phyloP scores from a whole-genome alignment of 73 alveolate genomes.

The Uronychia binucleata region DNA sequence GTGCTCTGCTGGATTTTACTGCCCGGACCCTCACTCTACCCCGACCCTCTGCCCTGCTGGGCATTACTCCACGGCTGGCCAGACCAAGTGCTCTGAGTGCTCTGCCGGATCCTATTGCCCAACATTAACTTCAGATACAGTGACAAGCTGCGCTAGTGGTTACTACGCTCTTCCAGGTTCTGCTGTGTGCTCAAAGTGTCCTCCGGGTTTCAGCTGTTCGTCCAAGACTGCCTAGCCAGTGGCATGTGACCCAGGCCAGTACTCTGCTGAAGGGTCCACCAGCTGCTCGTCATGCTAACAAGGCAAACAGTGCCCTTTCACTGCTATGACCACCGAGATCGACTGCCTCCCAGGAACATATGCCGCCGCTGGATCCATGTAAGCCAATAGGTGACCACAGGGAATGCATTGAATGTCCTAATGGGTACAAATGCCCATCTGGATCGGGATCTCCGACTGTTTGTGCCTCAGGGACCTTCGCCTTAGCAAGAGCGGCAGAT shows the following conservation, averaged over 20 bases:
- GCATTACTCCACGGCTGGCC: constrained; percentile 27
- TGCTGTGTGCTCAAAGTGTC: constrained; percentile 14
- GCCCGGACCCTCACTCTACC: constrained; percentile 43
- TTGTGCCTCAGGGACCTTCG: constrained; percentile 53
- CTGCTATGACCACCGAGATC: not conserved
- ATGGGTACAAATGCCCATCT: constrained; percentile 49
- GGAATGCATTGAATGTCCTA: constrained; percentile 56
- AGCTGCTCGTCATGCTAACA: constrained; percentile 51
- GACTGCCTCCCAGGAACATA: not conserved
- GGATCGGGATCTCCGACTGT: not conserved
- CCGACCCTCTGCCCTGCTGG: constrained; percentile 58
- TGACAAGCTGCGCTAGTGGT: constrained; percentile 18
- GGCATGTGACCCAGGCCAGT: constrained; percentile 49
- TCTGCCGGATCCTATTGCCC: constrained; percentile 47
- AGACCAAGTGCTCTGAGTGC: constrained; percentile 20
- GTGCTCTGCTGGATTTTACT: constrained; percentile 64
- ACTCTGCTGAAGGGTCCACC: constrained; percentile 26
- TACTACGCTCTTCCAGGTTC: constrained; percentile 9
- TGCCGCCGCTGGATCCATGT: constrained; percentile 19
- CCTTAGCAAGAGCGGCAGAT: constrained; percentile 30
- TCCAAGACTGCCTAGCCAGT: constrained; percentile 26
- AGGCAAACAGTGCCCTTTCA: constrained; percentile 36
- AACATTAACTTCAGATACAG: not conserved
- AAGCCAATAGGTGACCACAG: not conserved
- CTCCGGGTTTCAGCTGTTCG: constrained; percentile 57